Evolutionary conservation across 768 basidiomycete genomes (phyloP), one percentile per base, ranked within the genome.

Genomic region (Tricholoma saponaceum): DNA sequence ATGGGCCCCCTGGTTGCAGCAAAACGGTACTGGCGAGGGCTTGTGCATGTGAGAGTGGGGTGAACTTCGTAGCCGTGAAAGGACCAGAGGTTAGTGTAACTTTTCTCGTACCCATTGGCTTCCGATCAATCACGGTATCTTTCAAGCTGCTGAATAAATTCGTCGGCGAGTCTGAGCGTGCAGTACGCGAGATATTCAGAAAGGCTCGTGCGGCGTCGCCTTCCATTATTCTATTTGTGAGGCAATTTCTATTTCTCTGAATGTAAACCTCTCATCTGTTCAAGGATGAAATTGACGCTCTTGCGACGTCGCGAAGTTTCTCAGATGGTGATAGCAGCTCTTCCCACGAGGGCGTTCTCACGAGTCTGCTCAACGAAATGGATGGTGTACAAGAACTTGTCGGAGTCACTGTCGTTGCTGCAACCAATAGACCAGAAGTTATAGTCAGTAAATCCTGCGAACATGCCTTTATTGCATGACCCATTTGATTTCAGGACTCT

Each of bases 1-100:
- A 95, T 70, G 95, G 95, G 4, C 95, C 95, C 3, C 96, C 95
- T 4, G 95, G 95, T n/a, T 97, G 95, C 66, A 94, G 92, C 64
- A 98, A 98, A 74, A 98, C 96, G 1, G 78, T 98, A 41, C 83
- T 94, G 14, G 96, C 92, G 1, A 85, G 92, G 57, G 95, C 96
- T 2, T 87, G 93, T 68, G 95, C 95, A 14, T 90, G 86, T 26
- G 95, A 97, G 71, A 92, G 92, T 63, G 95, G 93, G 3, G 84
- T 98, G 57, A 98, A 98, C 70, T 98, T 98, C 69, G 82, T 99
- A 41, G 94, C 96, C 22, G 92, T 99, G 30, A 97, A 97, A 71
- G 97, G 97, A 0, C 95, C 97, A 0, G 97, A 99, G 83, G 96
- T 91, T 62, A 62, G 82, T 62, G 32, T 41, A 41, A 54, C 28